These are phyloP conservation scores for Cicer yamashitae DNA, from an alignment of 306 rosid genomes.

Conservation along the genomic window DNA sequence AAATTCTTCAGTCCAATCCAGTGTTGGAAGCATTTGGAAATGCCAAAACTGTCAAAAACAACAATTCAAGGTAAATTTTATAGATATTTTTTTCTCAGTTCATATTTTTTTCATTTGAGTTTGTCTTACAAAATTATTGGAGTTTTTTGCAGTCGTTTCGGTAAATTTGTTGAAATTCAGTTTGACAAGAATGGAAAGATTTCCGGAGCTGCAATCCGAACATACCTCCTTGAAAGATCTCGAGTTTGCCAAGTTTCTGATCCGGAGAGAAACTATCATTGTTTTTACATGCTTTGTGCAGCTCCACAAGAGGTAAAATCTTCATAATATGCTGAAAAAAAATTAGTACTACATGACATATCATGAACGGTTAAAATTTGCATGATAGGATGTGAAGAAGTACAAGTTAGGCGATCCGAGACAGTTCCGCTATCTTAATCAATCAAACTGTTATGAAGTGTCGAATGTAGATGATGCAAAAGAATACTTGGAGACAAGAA, in stretches of 20 bases:
- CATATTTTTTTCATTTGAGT: slow-evolving; percentile 31
- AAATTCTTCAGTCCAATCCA: slow-evolving; percentile 80
- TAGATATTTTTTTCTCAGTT: slow-evolving; percentile 5
- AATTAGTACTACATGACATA: slow-evolving; percentile 8
- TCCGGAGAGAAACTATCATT: slow-evolving; percentile 92
- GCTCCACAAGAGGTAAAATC: slow-evolving; percentile 81
- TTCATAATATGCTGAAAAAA: slow-evolving; percentile 21
- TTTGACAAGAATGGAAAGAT: slow-evolving; percentile 84
- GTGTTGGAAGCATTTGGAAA: slow-evolving; percentile 92
- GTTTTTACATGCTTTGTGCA: slow-evolving; percentile 93
- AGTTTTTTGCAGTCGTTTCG: slow-evolving; percentile 75
- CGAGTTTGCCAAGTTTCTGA: slow-evolving; percentile 89
- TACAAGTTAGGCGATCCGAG: slow-evolving; percentile 79
- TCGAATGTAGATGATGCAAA: slow-evolving; percentile 85
- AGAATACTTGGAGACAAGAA: slow-evolving; percentile 84
- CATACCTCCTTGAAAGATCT: slow-evolving; percentile 88
- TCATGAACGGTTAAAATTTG: slow-evolving; percentile 39
- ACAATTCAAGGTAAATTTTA: slow-evolving; percentile 79
- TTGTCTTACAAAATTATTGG: slow-evolving; percentile 40
- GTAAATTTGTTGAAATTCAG: slow-evolving; percentile 90
- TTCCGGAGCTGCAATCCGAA: slow-evolving; percentile 92
- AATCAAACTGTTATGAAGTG: slow-evolving; percentile 76
- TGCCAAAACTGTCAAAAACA: slow-evolving; percentile 89
- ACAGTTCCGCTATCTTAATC: slow-evolving; percentile 79
- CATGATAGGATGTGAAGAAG: slow-evolving; percentile 67